phyloP scores from a whole-genome alignment of 2,329 filamentous ascomycete genomes.

The Rachicladosporium sp. region DNA sequence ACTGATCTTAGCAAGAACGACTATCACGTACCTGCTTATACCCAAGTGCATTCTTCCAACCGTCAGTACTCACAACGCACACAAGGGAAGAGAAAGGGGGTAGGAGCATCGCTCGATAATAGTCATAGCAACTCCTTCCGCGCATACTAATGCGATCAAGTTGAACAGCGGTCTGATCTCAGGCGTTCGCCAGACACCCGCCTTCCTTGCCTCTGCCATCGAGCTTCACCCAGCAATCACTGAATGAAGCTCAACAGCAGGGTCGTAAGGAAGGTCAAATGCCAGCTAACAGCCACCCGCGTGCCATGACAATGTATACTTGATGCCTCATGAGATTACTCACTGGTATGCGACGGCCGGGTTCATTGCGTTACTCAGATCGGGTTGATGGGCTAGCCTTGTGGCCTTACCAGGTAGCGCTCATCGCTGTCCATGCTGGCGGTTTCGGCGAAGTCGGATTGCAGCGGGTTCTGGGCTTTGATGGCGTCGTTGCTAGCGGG shows the following conservation, averaged over 20 bases:
- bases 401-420: slow-evolving; percentile 24
- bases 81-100: slow-evolving; percentile 7
- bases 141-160: slow-evolving; percentile 29
- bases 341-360: slow-evolving; percentile 16
- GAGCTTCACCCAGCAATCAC: background rate
- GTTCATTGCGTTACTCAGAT: slow-evolving; percentile 7
- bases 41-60: slow-evolving; percentile 35
- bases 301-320: slow-evolving; percentile 24
- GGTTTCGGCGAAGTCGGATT: slow-evolving; percentile 20
- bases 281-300: slow-evolving; percentile 19
- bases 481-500: slow-evolving; percentile 9
- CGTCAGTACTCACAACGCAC: slow-evolving; percentile 10
- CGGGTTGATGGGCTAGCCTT: slow-evolving; percentile 2
- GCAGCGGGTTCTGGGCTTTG: slow-evolving; percentile 20
- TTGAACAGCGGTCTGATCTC: slow-evolving; percentile 27
- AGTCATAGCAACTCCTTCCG: slow-evolving; percentile 29
- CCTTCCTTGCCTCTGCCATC: slow-evolving; percentile 5
- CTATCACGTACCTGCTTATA: slow-evolving; percentile 39
- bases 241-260: background rate
- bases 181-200: slow-evolving; percentile 17
- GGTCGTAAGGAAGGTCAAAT: slow-evolving; percentile 2
- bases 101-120: slow-evolving; percentile 18
- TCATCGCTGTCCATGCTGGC: slow-evolving; percentile 24
- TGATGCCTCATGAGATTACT: slow-evolving; percentile 17
- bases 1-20: background rate